Evolutionary conservation across 31 red algal species (phyloP).

Genomic region (Asparagopsis taxiformis): DNA sequence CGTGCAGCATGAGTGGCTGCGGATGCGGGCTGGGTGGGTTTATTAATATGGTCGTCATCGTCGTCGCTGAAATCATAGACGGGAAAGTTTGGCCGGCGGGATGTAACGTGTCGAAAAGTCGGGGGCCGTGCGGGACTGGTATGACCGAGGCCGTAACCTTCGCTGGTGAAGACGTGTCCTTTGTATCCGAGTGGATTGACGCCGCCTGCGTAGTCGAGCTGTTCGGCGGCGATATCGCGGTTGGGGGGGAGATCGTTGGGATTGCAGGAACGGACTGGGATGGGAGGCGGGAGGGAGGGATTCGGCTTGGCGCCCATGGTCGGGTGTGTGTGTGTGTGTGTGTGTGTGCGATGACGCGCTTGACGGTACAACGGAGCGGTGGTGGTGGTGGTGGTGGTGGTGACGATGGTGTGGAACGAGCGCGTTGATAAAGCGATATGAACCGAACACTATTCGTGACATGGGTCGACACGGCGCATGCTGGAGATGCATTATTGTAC

Average conservation of each 20-base stretch:
- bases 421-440: too few relatives aligned
- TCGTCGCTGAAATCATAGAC: slow-evolving; percentile 3
- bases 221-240: slow-evolving; percentile 9
- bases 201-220: slow-evolving; percentile 27
- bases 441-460: too few relatives aligned
- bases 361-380: too few relatives aligned
- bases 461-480: too few relatives aligned
- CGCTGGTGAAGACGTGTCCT: slow-evolving; percentile 29
- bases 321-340: too few relatives aligned
- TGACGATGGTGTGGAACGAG: too few relatives aligned
- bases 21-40: not conserved
- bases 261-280: slow-evolving; percentile 7
- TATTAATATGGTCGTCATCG: not conserved
- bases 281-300: not conserved
- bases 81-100: not conserved
- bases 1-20: not conserved
- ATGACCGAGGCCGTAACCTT: slow-evolving; percentile 15
- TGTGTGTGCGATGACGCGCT: too few relatives aligned
- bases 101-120: not conserved
- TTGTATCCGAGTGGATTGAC: slow-evolving; percentile 48
- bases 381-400: too few relatives aligned
- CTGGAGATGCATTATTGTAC: too few relatives aligned
- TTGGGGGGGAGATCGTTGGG: slow-evolving; percentile 2
- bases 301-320: not conserved
- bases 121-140: slow-evolving; percentile 6